Percentiles rank a stretch among this genome's conserved stretches.
Evolutionary conservation across 192 early-diverging fungal species (phyloP).

Genomic region (Diversispora epigaea): DNA sequence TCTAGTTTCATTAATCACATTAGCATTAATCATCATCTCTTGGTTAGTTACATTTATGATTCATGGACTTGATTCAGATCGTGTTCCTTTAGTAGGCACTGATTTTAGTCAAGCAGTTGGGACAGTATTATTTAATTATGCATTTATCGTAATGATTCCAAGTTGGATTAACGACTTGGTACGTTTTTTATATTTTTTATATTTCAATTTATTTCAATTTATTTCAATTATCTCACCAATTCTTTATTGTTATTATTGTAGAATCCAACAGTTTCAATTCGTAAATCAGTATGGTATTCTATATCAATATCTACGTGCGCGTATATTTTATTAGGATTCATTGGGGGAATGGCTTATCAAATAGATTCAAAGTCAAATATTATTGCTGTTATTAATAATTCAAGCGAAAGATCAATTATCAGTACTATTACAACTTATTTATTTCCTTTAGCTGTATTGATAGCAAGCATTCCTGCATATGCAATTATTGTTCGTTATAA

Average conservation of each 20-base stretch:
- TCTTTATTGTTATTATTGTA: conserved; percentile 6
- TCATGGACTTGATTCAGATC: conserved; percentile 46
- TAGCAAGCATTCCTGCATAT: conserved; percentile 71
- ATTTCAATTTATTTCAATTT: neutral
- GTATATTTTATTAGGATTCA: conserved; percentile 53
- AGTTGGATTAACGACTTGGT: conserved; percentile 67
- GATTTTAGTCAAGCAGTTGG: conserved; percentile 58
- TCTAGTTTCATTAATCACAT: conserved; percentile 53
- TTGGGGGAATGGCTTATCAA: conserved; percentile 52
- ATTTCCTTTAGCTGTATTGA: conserved; percentile 55
- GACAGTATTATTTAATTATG: conserved; percentile 70
- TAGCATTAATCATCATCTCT: conserved; percentile 53
- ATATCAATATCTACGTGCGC: conserved; percentile 49
- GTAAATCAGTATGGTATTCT: conserved; percentile 59
- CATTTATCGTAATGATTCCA: conserved; percentile 66
- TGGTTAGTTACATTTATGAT: conserved; percentile 59
- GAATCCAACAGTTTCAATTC: conserved; percentile 56
- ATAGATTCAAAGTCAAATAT: conserved; percentile 44
- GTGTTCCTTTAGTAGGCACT: conserved; percentile 54
- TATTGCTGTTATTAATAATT: conserved; percentile 41
- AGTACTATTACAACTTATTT: conserved; percentile 50
- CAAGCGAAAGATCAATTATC: conserved; percentile 32
- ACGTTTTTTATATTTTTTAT: neutral
- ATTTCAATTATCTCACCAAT: neutral
- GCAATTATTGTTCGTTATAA: conserved; percentile 68